These are phyloP conservation scores for Suhomyces sp. DNA, from an alignment of 805 yeast genomes.

Conservation along the genomic window DNA sequence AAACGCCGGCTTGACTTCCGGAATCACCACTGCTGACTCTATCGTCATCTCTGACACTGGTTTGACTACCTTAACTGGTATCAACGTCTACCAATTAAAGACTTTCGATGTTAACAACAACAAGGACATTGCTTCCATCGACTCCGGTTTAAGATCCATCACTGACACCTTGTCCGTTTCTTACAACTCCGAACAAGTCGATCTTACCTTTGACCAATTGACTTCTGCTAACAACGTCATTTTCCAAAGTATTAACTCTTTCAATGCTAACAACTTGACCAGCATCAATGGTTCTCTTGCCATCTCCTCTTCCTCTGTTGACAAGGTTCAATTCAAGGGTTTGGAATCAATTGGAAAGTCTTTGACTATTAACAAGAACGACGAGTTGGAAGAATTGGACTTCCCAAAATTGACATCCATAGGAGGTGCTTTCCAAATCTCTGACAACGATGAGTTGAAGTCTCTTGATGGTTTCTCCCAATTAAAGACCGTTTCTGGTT, in stretches of 20 bases:
- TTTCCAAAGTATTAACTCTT: conserved; percentile 74
- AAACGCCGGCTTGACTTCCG: conserved; percentile 61
- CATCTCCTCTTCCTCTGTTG: conserved; percentile 69
- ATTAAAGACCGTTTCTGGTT: conserved; percentile 81
- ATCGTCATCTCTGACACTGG: conserved; percentile 74
- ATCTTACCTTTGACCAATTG: conserved; percentile 66
- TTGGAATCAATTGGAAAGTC: conserved; percentile 76
- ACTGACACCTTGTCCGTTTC: conserved; percentile 75
- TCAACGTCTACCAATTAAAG: conserved; percentile 47
- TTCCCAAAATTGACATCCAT: conserved; percentile 68
- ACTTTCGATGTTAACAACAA: conserved; percentile 88
- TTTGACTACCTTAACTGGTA: conserved; percentile 66
- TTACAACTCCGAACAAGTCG: conserved; percentile 78
- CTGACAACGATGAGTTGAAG: conserved; percentile 75
- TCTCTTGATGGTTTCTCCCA: conserved; percentile 71
- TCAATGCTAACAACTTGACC: conserved; percentile 67
- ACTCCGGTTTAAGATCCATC: conserved; percentile 72
- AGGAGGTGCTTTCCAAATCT: conserved; percentile 92
- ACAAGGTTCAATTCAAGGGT: conserved; percentile 50
- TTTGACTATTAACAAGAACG: conserved; percentile 72
- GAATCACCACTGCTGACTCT: conserved; percentile 71
- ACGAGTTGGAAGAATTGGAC: conserved; percentile 63
- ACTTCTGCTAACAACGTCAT: conserved; percentile 85
- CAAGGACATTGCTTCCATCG: conserved; percentile 66
- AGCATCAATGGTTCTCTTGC: conserved; percentile 80